These are phyloP conservation scores for Gymnopilus dilepis DNA, from an alignment of 768 basidiomycete genomes.

Conservation along the genomic window DNA sequence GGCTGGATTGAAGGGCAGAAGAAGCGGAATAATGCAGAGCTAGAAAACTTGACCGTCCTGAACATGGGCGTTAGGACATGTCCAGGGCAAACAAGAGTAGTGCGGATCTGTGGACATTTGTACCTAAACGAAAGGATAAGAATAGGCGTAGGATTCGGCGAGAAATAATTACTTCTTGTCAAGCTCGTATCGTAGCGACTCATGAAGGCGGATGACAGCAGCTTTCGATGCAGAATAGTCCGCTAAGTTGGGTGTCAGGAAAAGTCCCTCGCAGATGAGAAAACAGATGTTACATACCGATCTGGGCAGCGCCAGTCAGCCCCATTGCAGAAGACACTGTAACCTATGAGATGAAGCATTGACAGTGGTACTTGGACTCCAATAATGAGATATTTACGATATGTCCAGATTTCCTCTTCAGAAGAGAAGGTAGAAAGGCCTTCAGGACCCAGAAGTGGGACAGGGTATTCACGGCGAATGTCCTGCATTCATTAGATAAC, in stretches of 20 bases:
- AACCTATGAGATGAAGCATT: conserved; percentile 50
- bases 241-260: conserved; percentile 44
- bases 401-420: conserved; percentile 80
- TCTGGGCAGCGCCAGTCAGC: conserved; percentile 71
- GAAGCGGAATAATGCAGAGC: conserved; percentile 63
- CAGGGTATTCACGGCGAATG: conserved; percentile 87
- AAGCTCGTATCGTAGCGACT: conserved; percentile 87
- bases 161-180: conserved; percentile 62
- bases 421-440: conserved; percentile 89
- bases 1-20: conserved; percentile 78
- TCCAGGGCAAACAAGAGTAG: conserved; percentile 84
- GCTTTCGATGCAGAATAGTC: conserved; percentile 96
- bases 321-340: conserved; percentile 81
- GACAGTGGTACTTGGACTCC: conserved; percentile 18
- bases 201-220: conserved; percentile 80
- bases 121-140: conserved; percentile 49
- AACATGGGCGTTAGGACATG: conserved; percentile 84
- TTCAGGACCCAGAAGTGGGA: conserved; percentile 93
- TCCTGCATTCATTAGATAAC: conserved; percentile 51
- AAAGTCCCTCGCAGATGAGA: not conserved
- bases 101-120: conserved; percentile 77
- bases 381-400: conserved; percentile 56
- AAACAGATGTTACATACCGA: conserved; percentile 55
- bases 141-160: not conserved
- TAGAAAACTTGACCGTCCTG: conserved; percentile 56